Percentiles rank a stretch among this genome's conserved stretches.
phyloP scores from a whole-genome alignment of 805 yeast species.

The Nakazawaea wyomingensis region DNA sequence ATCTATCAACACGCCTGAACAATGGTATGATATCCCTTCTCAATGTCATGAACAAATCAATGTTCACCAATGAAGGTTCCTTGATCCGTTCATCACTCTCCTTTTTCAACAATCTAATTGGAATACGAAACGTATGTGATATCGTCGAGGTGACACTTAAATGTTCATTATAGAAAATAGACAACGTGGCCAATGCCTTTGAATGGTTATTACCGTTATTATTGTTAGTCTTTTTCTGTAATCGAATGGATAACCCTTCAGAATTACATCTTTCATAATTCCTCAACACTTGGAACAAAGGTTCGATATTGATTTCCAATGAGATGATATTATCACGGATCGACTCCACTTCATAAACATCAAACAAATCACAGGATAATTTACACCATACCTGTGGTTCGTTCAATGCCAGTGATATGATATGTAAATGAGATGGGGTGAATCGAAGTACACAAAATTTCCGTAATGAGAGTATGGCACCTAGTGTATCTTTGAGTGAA shows the following conservation, averaged over 20 bases:
- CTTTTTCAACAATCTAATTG: slow-evolving; percentile 57
- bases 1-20: slow-evolving; percentile 63
- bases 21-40: slow-evolving; percentile 45
- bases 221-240: slow-evolving; percentile 37
- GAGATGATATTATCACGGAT: slow-evolving; percentile 48
- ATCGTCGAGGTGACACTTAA: slow-evolving; percentile 38
- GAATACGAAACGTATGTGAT: slow-evolving; percentile 64
- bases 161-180: slow-evolving; percentile 48
- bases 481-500: slow-evolving; percentile 30
- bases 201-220: slow-evolving; percentile 13
- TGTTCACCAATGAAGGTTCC: slow-evolving; percentile 58
- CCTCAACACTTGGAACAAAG: slow-evolving; percentile 49
- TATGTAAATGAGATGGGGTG: slow-evolving; percentile 40
- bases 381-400: slow-evolving; percentile 72
- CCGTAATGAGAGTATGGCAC: slow-evolving; percentile 46
- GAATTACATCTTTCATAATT: slow-evolving; percentile 51
- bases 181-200: slow-evolving; percentile 45
- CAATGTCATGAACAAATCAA: slow-evolving; percentile 51
- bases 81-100: slow-evolving; percentile 46
- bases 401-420: slow-evolving; percentile 45
- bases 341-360: slow-evolving; percentile 46
- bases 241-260: slow-evolving; percentile 44
- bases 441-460: slow-evolving; percentile 54
- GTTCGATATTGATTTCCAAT: slow-evolving; percentile 59
- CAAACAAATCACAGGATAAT: slow-evolving; percentile 41